phyloP scores from a whole-genome alignment of 176 grass and related monocot species.

The Tillandsia leiboldiana region DNA sequence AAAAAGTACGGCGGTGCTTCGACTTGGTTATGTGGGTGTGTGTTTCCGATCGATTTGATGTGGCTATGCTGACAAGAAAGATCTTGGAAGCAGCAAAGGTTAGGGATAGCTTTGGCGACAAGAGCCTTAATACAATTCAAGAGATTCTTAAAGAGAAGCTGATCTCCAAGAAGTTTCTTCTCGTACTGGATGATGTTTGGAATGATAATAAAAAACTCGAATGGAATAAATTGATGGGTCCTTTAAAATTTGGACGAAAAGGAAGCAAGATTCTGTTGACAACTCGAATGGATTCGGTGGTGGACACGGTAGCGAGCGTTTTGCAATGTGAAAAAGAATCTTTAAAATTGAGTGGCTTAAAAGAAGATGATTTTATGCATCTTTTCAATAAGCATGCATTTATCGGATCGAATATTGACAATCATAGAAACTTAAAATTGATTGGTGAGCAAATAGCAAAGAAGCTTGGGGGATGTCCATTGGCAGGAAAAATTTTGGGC shows the following conservation, averaged over 20 bases:
- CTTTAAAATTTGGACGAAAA: conserved; percentile 20
- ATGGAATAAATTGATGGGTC: conserved; percentile 22
- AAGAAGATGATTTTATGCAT: too few species aligned
- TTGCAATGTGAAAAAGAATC: too few species aligned
- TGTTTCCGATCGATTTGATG: conserved; percentile 21
- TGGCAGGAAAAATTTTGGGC: conserved; percentile 24
- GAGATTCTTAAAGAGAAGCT: conserved; percentile 17
- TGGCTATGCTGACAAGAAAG: conserved; percentile 6
- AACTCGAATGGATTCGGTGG: conserved; percentile 22
- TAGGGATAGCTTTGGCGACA: background rate
- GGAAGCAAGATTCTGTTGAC: conserved; percentile 28
- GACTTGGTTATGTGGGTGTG: conserved; percentile 13
- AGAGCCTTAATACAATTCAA: conserved; percentile 20
- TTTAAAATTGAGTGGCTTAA: too few species aligned
- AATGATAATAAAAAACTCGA: conserved; percentile 7
- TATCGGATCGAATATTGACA: background rate
- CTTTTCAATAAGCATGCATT: conserved; percentile 17
- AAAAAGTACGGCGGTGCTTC: conserved; percentile 11
- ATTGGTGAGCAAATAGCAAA: conserved; percentile 7
- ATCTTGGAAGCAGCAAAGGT: conserved; percentile 12
- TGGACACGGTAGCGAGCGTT: background rate
- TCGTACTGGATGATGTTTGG: conserved; percentile 25
- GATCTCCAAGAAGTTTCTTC: conserved; percentile 17
- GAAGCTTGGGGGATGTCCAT: conserved; percentile 20
- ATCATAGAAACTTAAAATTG: background rate